Percentiles rank a stretch among this genome's conserved stretches.
Evolutionary conservation across 768 basidiomycete genomes (phyloP).

Genomic region (Boletus eberwhitei): DNA sequence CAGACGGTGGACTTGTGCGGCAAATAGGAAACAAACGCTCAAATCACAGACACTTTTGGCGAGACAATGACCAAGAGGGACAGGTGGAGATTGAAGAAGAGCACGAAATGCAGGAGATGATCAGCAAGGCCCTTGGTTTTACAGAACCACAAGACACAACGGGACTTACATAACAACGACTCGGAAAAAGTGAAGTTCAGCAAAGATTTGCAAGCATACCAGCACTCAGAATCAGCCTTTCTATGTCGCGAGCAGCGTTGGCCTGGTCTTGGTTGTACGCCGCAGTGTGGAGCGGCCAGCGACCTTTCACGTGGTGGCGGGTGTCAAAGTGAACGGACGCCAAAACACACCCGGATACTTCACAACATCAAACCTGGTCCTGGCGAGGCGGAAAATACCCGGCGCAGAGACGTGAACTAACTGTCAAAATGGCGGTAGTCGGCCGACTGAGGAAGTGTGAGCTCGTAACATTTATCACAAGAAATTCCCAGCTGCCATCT

Average conservation of each 20-base stretch:
- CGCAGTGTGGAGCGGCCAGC: slow-evolving; percentile 20
- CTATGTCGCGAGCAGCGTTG: slow-evolving; percentile 12
- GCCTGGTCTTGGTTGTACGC: slow-evolving; percentile 23
- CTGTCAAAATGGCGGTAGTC: slow-evolving; percentile 19
- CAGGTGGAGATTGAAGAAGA: slow-evolving; percentile 18
- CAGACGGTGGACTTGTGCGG: slow-evolving; percentile 17
- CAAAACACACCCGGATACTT: slow-evolving; percentile 25
- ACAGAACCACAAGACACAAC: slow-evolving; percentile 22
- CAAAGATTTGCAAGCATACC: slow-evolving; percentile 29
- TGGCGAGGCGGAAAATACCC: slow-evolving; percentile 12
- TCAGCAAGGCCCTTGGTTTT: slow-evolving; percentile 24
- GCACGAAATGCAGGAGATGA: slow-evolving; percentile 13
- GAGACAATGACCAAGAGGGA: slow-evolving; percentile 19
- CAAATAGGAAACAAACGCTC: slow-evolving; percentile 33
- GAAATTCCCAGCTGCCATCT: slow-evolving; percentile 26
- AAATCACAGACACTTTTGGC: slow-evolving; percentile 28
- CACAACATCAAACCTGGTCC: slow-evolving; percentile 30
- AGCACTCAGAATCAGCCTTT: slow-evolving; percentile 30
- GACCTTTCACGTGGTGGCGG: slow-evolving; percentile 29
- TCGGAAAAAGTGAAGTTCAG: slow-evolving; percentile 22
- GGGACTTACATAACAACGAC: slow-evolving; percentile 35
- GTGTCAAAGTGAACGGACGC: slow-evolving; percentile 27
- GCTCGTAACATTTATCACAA: slow-evolving; percentile 25
- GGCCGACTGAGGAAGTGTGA: slow-evolving; percentile 20
- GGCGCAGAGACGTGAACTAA: slow-evolving; percentile 21